A percentile compares a stretch with the other conserved stretches of the same genome.
Conservation (phyloP, 2,329 filamentous ascomycete species). For the Alternaria arborescens region DNA sequence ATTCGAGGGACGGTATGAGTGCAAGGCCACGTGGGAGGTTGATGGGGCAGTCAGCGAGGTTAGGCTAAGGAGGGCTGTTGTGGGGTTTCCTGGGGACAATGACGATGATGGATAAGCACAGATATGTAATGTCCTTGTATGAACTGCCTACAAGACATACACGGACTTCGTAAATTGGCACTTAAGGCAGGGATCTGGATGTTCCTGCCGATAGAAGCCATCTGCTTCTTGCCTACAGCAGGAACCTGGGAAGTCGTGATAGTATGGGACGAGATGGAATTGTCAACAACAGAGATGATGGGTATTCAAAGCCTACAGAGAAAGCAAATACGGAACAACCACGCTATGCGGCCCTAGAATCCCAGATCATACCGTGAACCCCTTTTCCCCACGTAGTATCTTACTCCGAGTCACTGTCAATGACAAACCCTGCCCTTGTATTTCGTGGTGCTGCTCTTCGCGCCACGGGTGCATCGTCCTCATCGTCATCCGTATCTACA, state of each 20-base stretch:
- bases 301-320: neutral
- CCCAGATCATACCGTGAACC: neutral
- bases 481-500: slow-evolving; percentile 50
- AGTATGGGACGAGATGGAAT: neutral
- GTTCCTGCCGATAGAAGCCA: neutral
- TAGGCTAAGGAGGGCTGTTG: slow-evolving; percentile 13
- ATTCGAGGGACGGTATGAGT: slow-evolving; percentile 17
- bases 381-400: rapidly evolving
- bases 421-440: slow-evolving; percentile 54
- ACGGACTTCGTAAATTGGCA: neutral
- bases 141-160: too few relatives aligned
- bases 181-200: neutral
- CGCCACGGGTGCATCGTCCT: slow-evolving; percentile 47
- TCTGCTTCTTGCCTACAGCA: neutral
- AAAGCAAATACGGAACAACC: neutral
- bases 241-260: neutral
- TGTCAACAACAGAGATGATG: neutral
- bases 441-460: slow-evolving; percentile 48
- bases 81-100: slow-evolving; percentile 11
- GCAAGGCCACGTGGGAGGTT: slow-evolving; percentile 22
- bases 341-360: neutral
- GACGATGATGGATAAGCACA: neutral
- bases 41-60: slow-evolving; percentile 12
- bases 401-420: slow-evolving; percentile 57
- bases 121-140: neutral